Base-by-base conservation (phyloP, 768 basidiomycete genomes). In the Vararia minispora region DNA sequence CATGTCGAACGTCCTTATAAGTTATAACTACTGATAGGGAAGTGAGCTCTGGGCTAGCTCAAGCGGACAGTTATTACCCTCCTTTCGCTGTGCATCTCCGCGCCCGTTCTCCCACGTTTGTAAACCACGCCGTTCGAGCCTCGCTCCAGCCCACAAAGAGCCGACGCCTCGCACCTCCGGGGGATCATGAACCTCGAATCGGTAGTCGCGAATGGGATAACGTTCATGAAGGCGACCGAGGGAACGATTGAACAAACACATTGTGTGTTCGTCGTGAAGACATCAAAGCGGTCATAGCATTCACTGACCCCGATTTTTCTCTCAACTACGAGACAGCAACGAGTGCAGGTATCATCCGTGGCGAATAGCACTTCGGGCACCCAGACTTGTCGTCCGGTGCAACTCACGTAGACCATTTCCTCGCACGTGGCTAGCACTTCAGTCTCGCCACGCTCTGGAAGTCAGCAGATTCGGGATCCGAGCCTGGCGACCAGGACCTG, bases 191-290 rank as follows among this genome's bases (percentile, higher is more conserved):
- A 76, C 51, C 79, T 74, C 74, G 57, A 49, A 27, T 59, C 63
- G 3, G 69, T 76, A 44, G 64, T 59, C 43, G 52, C 63, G 10
- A 70, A 71, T 42, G 76, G 72, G 3, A 52, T 76, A 23, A 40
- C 58, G 10, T 80, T 76, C 47, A 78, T 80, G 66, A 80, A 79
- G 52, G 78, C 76, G 7, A 80, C 77, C 3, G 76, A 80, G 52
- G 70, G 70, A 7, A 74, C 63, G n/a, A 50, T 73, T 74, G 35
- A 40, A 60, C 48, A 6, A 6, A 2, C 5, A 12, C 24, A 25
- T 13, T 23, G 24, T 21, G 3, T 8, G 4, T 35, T 30, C 8
- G 14, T 24, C 16, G 18, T 24, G 14, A 31, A 64, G 60, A 33
- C 5, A 8, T 14, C 10, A 39, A 23, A 33, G 5, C 26, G 35